phyloP scores from a whole-genome alignment of 495 filamentous ascomycete species.

The Penicillium daleae region DNA sequence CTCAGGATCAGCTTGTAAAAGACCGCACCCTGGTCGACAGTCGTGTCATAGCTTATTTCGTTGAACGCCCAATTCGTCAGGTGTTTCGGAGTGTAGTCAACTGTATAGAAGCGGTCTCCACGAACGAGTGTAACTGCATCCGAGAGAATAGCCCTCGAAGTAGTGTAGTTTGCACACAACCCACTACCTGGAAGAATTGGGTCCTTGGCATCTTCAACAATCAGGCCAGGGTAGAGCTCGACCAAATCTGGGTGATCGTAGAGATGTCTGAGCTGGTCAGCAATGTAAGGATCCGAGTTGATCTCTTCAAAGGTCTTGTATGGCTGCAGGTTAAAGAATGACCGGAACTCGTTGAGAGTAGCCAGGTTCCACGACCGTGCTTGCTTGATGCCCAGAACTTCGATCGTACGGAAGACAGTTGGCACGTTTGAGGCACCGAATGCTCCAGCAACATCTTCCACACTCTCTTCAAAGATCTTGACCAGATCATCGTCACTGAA shows the following conservation, averaged over 20 bases:
- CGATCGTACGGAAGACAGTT: conserved; percentile 69
- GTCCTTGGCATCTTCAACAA: conserved; percentile 79
- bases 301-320: conserved; percentile 84
- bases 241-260: conserved; percentile 82
- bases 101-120: conserved; percentile 85
- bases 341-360: conserved; percentile 84
- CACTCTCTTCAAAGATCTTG: conserved; percentile 63
- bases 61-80: conserved; percentile 81
- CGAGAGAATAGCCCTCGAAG: conserved; percentile 79
- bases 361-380: conserved; percentile 81
- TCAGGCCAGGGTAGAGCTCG: conserved; percentile 80
- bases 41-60: conserved; percentile 51
- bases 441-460: conserved; percentile 61
- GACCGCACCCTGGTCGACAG: conserved; percentile 59
- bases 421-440: conserved; percentile 80
- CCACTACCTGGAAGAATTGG: conserved; percentile 78
- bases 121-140: conserved; percentile 86
- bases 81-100: conserved; percentile 70
- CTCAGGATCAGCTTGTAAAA: conserved; percentile 65
- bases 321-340: conserved; percentile 74
- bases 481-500: conserved; percentile 72
- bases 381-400: conserved; percentile 86
- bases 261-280: conserved; percentile 69
- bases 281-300: conserved; percentile 76
- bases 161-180: conserved; percentile 80